Evolutionary conservation across 129 eudicot genomes (phyloP).

Genomic region (Tagetes erecta): DNA sequence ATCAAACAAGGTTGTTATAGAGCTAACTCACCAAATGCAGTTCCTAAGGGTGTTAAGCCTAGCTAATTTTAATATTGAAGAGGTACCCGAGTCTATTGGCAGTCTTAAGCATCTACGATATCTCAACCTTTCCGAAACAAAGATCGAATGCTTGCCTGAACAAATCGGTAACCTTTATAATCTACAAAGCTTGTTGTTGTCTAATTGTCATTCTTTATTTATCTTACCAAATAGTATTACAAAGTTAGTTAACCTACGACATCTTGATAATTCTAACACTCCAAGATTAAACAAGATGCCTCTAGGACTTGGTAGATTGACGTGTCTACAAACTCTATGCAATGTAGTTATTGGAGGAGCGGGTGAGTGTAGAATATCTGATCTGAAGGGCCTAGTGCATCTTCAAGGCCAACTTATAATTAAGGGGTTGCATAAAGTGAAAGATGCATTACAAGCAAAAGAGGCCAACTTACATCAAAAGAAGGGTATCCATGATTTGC

Average conservation of each 20-base stretch:
- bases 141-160: constrained; percentile 1
- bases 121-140: not conserved
- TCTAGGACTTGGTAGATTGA: constrained; percentile 16
- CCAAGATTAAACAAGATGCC: not conserved
- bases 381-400: constrained; percentile 22
- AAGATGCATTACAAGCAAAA: constrained; percentile 27
- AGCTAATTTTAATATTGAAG: not conserved
- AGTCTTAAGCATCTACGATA: constrained; percentile 10
- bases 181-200: not conserved
- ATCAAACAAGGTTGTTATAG: not conserved
- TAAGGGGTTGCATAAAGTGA: constrained; percentile 35
- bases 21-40: not conserved
- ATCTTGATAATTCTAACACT: not conserved
- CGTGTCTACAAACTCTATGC: constrained; percentile 31
- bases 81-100: not conserved
- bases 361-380: constrained; percentile 24
- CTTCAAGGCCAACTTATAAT: constrained; percentile 34
- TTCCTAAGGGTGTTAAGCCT: not conserved
- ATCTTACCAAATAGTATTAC: not conserved
- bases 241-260: not conserved
- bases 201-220: not conserved
- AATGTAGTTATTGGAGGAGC: constrained; percentile 27
- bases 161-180: not conserved
- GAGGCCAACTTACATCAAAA: constrained; percentile 39
- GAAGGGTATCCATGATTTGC: constrained; percentile 21